phyloP scores from a whole-genome alignment of 2,329 filamentous ascomycete genomes.

The Diaporthe ilicicola region DNA sequence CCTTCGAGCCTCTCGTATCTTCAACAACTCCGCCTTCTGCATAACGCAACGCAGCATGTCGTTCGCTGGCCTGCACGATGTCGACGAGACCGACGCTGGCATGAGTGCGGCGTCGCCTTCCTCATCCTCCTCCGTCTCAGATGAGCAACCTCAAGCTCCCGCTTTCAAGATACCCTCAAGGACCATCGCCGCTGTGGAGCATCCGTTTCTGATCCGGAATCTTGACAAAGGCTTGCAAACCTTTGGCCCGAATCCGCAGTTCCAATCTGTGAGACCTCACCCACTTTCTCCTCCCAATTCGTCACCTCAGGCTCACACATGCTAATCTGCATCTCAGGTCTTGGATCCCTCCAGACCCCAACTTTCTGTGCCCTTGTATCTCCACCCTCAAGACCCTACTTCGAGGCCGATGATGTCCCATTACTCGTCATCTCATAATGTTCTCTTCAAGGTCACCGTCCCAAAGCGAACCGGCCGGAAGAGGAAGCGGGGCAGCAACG shows the following conservation, averaged over 20 bases:
- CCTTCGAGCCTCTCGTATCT: not conserved
- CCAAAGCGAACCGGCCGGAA: constrained; percentile 88
- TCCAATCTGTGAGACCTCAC: constrained; percentile 44
- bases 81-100: constrained; percentile 22
- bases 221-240: constrained; percentile 52
- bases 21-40: not conserved
- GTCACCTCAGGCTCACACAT: not conserved
- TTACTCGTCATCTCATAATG: constrained; percentile 79
- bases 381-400: constrained; percentile 82
- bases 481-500: constrained; percentile 79
- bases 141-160: constrained; percentile 42
- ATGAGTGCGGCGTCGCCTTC: constrained; percentile 7
- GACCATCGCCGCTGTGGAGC: constrained; percentile 53
- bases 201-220: constrained; percentile 51
- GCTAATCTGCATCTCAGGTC: constrained; percentile 45
- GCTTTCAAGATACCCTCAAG: constrained; percentile 47
- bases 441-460: constrained; percentile 86
- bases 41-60: constrained; percentile 13
- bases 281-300: not conserved
- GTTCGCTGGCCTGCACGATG: not conserved
- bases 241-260: constrained; percentile 49
- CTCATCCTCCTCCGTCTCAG: constrained; percentile 17
- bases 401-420: constrained; percentile 81
- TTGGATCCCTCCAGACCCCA: constrained; percentile 54
- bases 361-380: constrained; percentile 71